Percentiles rank a stretch among this genome's conserved stretches.
Evolutionary conservation across 495 filamentous ascomycete species (phyloP).

Genomic region (Trypethelium eluteriae): DNA sequence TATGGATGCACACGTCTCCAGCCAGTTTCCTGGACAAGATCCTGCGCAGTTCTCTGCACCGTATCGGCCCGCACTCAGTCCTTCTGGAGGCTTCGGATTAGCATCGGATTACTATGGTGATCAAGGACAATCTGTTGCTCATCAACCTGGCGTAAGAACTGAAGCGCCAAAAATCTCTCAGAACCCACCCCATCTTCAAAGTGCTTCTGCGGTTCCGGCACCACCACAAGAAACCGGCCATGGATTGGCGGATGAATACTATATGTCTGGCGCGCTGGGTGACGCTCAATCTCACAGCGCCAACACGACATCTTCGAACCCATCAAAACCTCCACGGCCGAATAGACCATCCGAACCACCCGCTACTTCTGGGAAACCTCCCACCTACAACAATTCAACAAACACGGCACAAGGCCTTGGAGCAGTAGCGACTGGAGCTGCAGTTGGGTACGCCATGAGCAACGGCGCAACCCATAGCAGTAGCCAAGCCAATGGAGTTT

Average conservation of each 20-base stretch:
- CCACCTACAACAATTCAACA: slow-evolving; percentile 22
- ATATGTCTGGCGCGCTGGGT: slow-evolving; percentile 13
- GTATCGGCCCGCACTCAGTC: slow-evolving; percentile 46
- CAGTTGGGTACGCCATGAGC: slow-evolving; percentile 27
- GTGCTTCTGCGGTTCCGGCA: slow-evolving; percentile 26
- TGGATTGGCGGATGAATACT: slow-evolving; percentile 39
- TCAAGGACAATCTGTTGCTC: slow-evolving; percentile 53
- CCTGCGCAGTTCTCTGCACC: slow-evolving; percentile 40
- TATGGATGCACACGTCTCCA: slow-evolving; percentile 47
- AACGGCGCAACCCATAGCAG: slow-evolving; percentile 4
- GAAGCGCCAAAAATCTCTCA: slow-evolving; percentile 46
- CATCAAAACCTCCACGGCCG: slow-evolving; percentile 6
- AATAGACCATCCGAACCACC: not conserved
- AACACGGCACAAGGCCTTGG: slow-evolving; percentile 24
- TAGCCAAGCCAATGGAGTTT: not conserved
- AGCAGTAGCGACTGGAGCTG: slow-evolving; percentile 17
- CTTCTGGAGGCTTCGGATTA: slow-evolving; percentile 9
- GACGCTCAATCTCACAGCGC: not conserved
- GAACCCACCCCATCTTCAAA: slow-evolving; percentile 36
- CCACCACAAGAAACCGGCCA: slow-evolving; percentile 36
- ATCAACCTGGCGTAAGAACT: slow-evolving; percentile 54
- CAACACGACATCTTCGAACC: slow-evolving; percentile 1
- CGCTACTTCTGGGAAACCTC: not conserved
- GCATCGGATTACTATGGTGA: slow-evolving; percentile 62
- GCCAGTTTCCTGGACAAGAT: slow-evolving; percentile 55